These are phyloP conservation scores for Penicillium parvum DNA, from an alignment of 495 filamentous ascomycete genomes.

Conservation along the genomic window DNA sequence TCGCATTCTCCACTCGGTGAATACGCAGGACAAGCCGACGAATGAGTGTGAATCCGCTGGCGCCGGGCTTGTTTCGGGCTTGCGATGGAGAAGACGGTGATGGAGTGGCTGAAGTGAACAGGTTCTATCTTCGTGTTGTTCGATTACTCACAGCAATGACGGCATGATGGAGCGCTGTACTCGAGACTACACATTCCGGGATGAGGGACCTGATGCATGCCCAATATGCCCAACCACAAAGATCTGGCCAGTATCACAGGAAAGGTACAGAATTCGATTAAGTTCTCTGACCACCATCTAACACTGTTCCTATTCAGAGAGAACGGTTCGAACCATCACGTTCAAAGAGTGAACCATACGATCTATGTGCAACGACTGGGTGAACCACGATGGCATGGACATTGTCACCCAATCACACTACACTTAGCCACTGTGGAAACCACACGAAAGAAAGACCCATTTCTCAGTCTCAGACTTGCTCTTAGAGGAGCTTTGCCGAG, in stretches of 20 bases:
- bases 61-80: constrained; percentile 4
- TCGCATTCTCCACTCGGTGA: constrained; percentile 4
- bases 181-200: too few relatives aligned
- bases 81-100: too few relatives aligned
- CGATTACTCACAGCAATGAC: too few relatives aligned
- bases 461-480: too few relatives aligned
- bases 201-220: too few relatives aligned
- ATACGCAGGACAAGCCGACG: neutral
- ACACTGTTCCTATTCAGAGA: neutral
- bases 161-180: too few relatives aligned
- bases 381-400: neutral
- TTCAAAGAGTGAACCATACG: neutral
- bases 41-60: constrained; percentile 5
- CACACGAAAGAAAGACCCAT: neutral
- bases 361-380: too few relatives aligned
- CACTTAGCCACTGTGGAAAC: neutral
- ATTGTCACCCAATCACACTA: constrained; percentile 12
- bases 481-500: neutral
- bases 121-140: neutral
- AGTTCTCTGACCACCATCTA: neutral
- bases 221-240: too few relatives aligned
- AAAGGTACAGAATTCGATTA: constrained; percentile 14
- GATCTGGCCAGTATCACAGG: too few relatives aligned
- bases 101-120: too few relatives aligned
- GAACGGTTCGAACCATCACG: neutral